Evolutionary conservation across 345 rosid genomes (phyloP).

Genomic region (Eucalyptus virginea): DNA sequence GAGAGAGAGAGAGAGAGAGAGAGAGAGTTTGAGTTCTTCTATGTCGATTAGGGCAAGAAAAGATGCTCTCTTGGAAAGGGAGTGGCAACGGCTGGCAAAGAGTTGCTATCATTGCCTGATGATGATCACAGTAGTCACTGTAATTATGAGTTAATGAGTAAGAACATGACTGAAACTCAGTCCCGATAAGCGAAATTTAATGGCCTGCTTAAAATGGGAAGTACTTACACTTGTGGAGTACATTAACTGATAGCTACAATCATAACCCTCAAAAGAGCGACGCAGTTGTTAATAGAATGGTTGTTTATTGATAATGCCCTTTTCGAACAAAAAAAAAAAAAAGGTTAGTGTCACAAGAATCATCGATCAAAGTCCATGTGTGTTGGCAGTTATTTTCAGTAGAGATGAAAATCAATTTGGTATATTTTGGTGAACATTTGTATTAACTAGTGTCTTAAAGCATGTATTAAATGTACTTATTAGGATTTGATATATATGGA

Average conservation of each 20-base stretch:
- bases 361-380: neutral
- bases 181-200: neutral
- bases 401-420: neutral
- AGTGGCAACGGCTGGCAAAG: neutral
- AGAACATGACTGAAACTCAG: neutral
- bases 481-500: neutral
- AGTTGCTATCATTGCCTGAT: neutral
- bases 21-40: neutral
- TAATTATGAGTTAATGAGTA: neutral
- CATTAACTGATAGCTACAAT: neutral
- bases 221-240: neutral
- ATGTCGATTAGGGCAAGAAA: neutral
- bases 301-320: neutral
- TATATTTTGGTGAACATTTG: neutral
- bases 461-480: neutral
- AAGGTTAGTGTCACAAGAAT: neutral
- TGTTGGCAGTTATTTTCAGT: neutral
- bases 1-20: neutral
- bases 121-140: neutral
- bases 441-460: neutral
- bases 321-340: neutral
- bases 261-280: neutral
- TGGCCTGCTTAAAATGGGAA: neutral
- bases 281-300: neutral
- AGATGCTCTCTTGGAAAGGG: neutral